These are phyloP conservation scores for Houttuynia cordata DNA, from an alignment of 164 flowering plant genomes.

Conservation along the genomic window DNA sequence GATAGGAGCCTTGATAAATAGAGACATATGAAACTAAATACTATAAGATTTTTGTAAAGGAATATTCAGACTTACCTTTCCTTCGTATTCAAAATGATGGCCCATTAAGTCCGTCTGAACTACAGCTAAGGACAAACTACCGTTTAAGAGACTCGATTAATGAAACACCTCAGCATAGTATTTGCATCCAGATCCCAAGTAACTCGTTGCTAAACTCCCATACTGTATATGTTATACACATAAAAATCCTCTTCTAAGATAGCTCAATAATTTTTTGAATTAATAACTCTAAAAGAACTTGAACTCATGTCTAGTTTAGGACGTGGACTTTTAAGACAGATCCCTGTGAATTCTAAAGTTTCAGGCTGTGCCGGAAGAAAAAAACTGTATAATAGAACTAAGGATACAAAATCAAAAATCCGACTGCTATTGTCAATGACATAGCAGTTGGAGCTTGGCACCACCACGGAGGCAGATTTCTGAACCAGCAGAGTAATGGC, in stretches of 20 bases:
- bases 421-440: constrained; percentile 69
- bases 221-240: no score
- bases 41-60: no score
- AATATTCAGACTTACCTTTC: constrained; percentile 26
- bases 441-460: constrained; percentile 70
- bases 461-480: constrained; percentile 34
- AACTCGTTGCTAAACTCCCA: no score
- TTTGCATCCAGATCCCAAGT: neutral
- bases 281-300: no score
- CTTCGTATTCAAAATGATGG: constrained; percentile 51
- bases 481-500: constrained; percentile 18
- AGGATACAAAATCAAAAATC: constrained; percentile 91
- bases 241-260: no score
- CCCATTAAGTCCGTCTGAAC: constrained; percentile 72
- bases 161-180: no score
- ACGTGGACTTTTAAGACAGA: no score
- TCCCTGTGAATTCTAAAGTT: constrained; percentile 1
- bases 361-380: neutral
- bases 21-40: no score
- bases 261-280: no score
- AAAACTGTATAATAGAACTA: neutral
- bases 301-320: no score
- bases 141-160: neutral
- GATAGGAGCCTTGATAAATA: no score
- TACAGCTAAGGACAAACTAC: constrained; percentile 26